Evolutionary conservation across 148 eudicot species (phyloP).

Genomic region (Mesembryanthemum crystallinum): DNA sequence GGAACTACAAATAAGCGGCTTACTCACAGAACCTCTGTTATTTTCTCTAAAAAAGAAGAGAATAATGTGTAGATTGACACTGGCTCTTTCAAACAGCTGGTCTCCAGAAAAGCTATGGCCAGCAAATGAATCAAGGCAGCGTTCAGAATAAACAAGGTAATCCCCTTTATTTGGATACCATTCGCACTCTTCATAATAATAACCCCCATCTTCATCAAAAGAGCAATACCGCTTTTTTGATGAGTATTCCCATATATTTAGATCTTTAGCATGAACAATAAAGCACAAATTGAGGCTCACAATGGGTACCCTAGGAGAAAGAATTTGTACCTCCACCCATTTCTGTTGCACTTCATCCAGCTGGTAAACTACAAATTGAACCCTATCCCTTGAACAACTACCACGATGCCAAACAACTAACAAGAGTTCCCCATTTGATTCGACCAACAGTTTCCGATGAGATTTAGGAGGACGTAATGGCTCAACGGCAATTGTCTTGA

Average conservation of each 20-base stretch:
- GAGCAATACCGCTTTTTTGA: background rate
- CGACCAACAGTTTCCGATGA: background rate
- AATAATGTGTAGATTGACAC: background rate
- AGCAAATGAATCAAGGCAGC: slow-evolving; percentile 3
- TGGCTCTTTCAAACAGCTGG: background rate
- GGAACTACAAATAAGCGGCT: background rate
- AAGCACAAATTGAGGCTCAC: background rate
- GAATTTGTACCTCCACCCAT: background rate
- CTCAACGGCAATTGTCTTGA: background rate
- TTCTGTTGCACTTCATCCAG: background rate
- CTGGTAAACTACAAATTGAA: background rate
- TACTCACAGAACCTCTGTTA: background rate
- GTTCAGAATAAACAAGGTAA: background rate
- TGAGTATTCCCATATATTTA: background rate
- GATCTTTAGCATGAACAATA: background rate
- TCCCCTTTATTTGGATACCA: background rate
- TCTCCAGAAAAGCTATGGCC: background rate
- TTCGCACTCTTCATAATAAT: too few relatives aligned
- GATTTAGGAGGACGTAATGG: background rate
- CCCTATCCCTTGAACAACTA: background rate
- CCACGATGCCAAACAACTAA: background rate
- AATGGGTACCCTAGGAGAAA: background rate
- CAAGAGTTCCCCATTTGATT: background rate
- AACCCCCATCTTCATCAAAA: background rate
- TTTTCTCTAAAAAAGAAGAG: background rate